phyloP scores from a whole-genome alignment of 345 rosid genomes.

The Eucalyptus leucophloia region DNA sequence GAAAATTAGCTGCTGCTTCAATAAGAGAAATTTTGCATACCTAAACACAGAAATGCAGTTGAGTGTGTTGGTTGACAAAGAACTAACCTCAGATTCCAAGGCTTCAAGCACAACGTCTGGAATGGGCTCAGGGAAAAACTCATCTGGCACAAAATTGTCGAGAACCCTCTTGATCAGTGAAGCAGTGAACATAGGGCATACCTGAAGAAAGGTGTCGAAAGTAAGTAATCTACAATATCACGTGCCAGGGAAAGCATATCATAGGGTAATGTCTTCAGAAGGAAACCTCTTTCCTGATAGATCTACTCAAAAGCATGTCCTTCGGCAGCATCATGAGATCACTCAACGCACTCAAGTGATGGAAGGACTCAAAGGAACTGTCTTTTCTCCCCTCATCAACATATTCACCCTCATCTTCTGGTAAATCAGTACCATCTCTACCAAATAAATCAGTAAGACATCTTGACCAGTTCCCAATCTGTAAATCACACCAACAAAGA shows the following conservation, averaged over 20 bases:
- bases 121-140: conserved; percentile 89
- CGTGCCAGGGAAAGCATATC: neutral
- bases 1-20: neutral
- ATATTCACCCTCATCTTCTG: conserved; percentile 2
- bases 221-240: neutral
- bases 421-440: conserved; percentile 23
- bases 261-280: neutral
- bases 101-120: conserved; percentile 74
- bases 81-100: conserved; percentile 59
- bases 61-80: neutral
- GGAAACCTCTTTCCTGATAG: conserved; percentile 74
- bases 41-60: neutral
- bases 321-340: conserved; percentile 99
- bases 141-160: conserved; percentile 61
- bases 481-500: conserved; percentile 5
- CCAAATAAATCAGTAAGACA: conserved; percentile 89
- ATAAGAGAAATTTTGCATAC: neutral
- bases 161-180: conserved; percentile 73
- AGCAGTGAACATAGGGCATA: conserved; percentile 75
- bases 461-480: conserved; percentile 98
- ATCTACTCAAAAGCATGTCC: conserved; percentile 66
- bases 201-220: conserved; percentile 19
- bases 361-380: conserved; percentile 55
- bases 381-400: conserved; percentile 25
- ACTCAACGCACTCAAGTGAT: conserved; percentile 80